These are phyloP conservation scores for Podosphaera leucotricha DNA, from an alignment of 2,329 filamentous ascomycete genomes.

Conservation along the genomic window DNA sequence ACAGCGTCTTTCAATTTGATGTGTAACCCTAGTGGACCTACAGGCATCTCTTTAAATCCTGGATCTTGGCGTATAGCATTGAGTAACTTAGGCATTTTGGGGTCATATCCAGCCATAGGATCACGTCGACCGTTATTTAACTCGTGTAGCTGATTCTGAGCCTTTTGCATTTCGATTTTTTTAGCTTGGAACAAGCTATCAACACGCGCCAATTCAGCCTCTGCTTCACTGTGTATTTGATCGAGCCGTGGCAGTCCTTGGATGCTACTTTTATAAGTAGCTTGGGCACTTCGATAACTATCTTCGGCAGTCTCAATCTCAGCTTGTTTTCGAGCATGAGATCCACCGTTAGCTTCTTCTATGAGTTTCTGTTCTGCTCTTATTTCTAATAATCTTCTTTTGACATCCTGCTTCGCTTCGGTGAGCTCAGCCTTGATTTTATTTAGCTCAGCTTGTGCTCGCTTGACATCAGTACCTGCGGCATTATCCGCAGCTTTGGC, in stretches of 20 bases:
- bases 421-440: conserved; percentile 38
- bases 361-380: conserved; percentile 35
- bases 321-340: conserved; percentile 34
- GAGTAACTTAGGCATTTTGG: conserved; percentile 37
- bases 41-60: conserved; percentile 45
- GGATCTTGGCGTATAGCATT: conserved; percentile 43
- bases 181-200: conserved; percentile 20
- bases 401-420: conserved; percentile 24
- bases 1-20: conserved; percentile 54
- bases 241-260: conserved; percentile 17
- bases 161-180: conserved; percentile 27
- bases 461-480: conserved; percentile 27
- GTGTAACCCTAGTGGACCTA: conserved; percentile 65
- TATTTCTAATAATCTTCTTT: conserved; percentile 24
- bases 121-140: conserved; percentile 34
- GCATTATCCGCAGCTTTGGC: conserved; percentile 29
- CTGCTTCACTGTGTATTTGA: conserved; percentile 15
- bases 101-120: conserved; percentile 39
- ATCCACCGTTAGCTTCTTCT: conserved; percentile 43
- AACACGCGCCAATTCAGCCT: conserved; percentile 15
- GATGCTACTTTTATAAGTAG: conserved; percentile 20
- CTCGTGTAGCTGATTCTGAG: conserved; percentile 25
- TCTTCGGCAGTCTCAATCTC: conserved; percentile 35
- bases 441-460: conserved; percentile 33
- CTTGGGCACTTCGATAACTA: conserved; percentile 21